Evolutionary conservation across 768 basidiomycete genomes (phyloP).

Genomic region (Candolleomyces eurysporus): DNA sequence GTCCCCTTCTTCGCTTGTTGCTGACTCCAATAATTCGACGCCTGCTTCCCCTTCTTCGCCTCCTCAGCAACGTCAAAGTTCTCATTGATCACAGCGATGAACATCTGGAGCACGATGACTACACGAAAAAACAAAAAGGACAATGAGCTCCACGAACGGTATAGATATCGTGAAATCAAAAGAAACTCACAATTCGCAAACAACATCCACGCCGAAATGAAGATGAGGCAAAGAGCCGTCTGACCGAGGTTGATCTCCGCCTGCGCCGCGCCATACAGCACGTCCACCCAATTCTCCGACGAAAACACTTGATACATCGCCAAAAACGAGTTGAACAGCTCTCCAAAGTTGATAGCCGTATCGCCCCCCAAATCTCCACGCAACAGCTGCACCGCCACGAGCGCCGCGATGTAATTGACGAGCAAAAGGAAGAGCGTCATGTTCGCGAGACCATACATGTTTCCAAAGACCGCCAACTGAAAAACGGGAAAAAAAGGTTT

Average conservation of each 20-base stretch:
- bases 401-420: conserved; percentile 82
- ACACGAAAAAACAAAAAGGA: background rate
- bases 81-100: conserved; percentile 96
- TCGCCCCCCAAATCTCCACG: conserved; percentile 70
- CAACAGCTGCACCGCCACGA: conserved; percentile 81
- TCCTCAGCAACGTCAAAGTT: conserved; percentile 94
- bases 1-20: conserved; percentile 51
- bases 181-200: conserved; percentile 81
- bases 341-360: conserved; percentile 68
- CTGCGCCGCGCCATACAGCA: conserved; percentile 59
- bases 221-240: conserved; percentile 64
- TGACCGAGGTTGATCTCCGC: conserved; percentile 70
- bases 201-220: conserved; percentile 81
- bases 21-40: conserved; percentile 62
- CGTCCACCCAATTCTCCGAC: conserved; percentile 91
- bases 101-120: conserved; percentile 95
- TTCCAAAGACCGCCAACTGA: conserved; percentile 86
- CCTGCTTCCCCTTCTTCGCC: conserved; percentile 79
- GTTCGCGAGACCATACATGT: conserved; percentile 86
- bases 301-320: conserved; percentile 89
- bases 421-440: conserved; percentile 89
- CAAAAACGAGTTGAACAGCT: conserved; percentile 82
- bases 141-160: background rate
- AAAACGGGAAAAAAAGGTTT: too few relatives aligned
- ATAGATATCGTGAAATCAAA: conserved; percentile 3